phyloP scores from a whole-genome alignment of 805 yeast species.

The Osmozyma mogii region DNA sequence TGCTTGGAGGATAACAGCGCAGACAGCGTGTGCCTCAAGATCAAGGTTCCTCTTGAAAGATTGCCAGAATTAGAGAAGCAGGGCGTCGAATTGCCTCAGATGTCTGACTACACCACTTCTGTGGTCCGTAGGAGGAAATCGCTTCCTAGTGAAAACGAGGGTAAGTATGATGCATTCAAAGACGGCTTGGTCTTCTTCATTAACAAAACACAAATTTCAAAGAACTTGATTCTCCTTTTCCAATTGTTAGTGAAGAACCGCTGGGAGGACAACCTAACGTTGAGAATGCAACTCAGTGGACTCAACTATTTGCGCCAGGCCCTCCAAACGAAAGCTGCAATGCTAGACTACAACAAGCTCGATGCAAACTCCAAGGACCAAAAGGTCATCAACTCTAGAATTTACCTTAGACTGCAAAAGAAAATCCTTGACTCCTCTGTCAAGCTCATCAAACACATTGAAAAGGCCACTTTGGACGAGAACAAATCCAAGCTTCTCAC shows the following conservation, averaged over 20 bases:
- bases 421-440: conserved; percentile 36
- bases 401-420: conserved; percentile 44
- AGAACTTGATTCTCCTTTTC: conserved; percentile 43
- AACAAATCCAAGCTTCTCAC: conserved; percentile 41
- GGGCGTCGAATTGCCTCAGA: conserved; percentile 32
- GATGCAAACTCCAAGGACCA: background rate
- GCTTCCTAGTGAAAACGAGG: conserved; percentile 3
- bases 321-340: conserved; percentile 40
- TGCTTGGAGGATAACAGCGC: conserved; percentile 47
- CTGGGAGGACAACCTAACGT: conserved; percentile 39
- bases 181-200: conserved; percentile 35
- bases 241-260: conserved; percentile 42
- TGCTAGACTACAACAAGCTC: conserved; percentile 22
- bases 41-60: conserved; percentile 40
- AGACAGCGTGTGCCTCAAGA: conserved; percentile 52
- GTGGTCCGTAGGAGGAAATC: too few species aligned
- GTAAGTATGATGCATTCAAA: conserved; percentile 11
- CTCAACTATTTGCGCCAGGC: conserved; percentile 45
- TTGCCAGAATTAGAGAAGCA: conserved; percentile 22
- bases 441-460: conserved; percentile 38
- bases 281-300: conserved; percentile 57
- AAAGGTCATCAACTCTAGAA: conserved; percentile 23
- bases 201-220: conserved; percentile 30
- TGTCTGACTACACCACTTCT: conserved; percentile 33
- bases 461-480: conserved; percentile 36